Percentiles rank a stretch among this genome's conserved stretches.
These are phyloP conservation scores for Raddia guianensis DNA, from an alignment of 176 grass and related monocot species.

Conservation along the genomic window DNA sequence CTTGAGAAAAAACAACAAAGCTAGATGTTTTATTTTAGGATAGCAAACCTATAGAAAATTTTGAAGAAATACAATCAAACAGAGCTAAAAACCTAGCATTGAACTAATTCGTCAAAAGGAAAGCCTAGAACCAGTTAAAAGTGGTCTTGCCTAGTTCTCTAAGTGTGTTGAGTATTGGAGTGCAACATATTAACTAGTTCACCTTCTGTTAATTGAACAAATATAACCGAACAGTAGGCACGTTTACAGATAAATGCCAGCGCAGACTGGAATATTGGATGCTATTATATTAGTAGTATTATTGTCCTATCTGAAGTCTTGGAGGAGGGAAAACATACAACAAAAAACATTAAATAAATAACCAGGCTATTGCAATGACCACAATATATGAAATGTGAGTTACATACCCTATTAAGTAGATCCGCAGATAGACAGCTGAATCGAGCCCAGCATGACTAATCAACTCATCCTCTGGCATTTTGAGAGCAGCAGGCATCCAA, in stretches of 20 bases:
- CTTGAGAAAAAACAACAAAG: neutral
- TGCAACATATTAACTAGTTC: constrained; percentile 10
- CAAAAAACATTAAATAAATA: constrained; percentile 24
- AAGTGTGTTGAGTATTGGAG: neutral
- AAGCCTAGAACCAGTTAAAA: constrained; percentile 9
- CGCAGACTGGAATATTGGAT: neutral
- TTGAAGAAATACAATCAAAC: constrained; percentile 3
- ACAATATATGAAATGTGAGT: constrained; percentile 19
- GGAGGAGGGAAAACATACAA: constrained; percentile 13
- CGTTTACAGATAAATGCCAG: neutral
- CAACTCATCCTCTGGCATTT: constrained; percentile 97
- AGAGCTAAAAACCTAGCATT: constrained; percentile 1
- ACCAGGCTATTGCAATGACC: neutral
- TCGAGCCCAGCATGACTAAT: constrained; percentile 97
- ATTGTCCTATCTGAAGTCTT: constrained; percentile 5
- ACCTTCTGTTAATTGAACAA: neutral
- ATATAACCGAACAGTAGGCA: neutral
- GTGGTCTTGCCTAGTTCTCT: constrained; percentile 15
- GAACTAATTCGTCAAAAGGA: neutral
- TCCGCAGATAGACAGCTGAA: constrained; percentile 93
- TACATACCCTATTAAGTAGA: constrained; percentile 87
- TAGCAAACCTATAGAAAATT: constrained; percentile 13
- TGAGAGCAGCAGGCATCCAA: constrained; percentile 92
- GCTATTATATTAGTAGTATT: constrained; percentile 5
- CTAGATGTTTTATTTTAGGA: constrained; percentile 4